Percentiles rank a stretch among this genome's conserved stretches.
phyloP scores from a whole-genome alignment of 805 yeast species.

The Kluyveromyces lactis region DNA sequence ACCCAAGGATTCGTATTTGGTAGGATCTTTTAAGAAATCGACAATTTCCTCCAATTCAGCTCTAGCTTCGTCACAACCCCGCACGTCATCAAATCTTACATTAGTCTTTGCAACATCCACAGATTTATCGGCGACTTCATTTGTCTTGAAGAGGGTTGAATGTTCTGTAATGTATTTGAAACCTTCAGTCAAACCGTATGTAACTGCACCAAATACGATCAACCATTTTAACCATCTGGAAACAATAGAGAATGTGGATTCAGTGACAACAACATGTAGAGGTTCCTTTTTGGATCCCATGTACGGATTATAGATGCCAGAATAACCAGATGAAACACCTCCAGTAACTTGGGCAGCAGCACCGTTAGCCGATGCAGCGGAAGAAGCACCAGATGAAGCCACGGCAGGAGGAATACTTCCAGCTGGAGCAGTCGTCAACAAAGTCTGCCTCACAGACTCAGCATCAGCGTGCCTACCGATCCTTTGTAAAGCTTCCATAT shows the following conservation, averaged over 20 bases:
- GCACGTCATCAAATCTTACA: constrained; percentile 85
- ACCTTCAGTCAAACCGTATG: constrained; percentile 75
- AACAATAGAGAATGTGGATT: constrained; percentile 66
- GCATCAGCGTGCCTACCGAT: constrained; percentile 76
- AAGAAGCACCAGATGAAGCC: constrained; percentile 16
- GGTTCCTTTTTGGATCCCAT: constrained; percentile 73
- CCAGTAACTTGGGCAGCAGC: background rate
- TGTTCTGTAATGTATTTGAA: constrained; percentile 78
- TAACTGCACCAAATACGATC: constrained; percentile 67
- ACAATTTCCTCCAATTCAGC: constrained; percentile 96
- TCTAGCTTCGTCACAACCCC: constrained; percentile 98
- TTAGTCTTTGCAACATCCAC: constrained; percentile 79
- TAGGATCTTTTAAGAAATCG: constrained; percentile 93
- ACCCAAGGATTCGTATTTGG: constrained; percentile 92
- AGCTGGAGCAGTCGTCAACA: constrained; percentile 32
- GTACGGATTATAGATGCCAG: constrained; percentile 26
- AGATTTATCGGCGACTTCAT: constrained; percentile 67
- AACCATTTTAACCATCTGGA: constrained; percentile 88
- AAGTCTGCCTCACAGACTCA: constrained; percentile 47
- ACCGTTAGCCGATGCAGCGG: constrained; percentile 5
- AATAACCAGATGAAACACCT: constrained; percentile 15
- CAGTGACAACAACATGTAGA: constrained; percentile 87
- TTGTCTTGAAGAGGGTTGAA: constrained; percentile 51
- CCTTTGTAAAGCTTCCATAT: constrained; percentile 71
- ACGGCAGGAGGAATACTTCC: constrained; percentile 27